Evolutionary conservation across 768 basidiomycete species (phyloP), one percentile per base, ranked within the genome.

Genomic region (Rhizopogon rudus): DNA sequence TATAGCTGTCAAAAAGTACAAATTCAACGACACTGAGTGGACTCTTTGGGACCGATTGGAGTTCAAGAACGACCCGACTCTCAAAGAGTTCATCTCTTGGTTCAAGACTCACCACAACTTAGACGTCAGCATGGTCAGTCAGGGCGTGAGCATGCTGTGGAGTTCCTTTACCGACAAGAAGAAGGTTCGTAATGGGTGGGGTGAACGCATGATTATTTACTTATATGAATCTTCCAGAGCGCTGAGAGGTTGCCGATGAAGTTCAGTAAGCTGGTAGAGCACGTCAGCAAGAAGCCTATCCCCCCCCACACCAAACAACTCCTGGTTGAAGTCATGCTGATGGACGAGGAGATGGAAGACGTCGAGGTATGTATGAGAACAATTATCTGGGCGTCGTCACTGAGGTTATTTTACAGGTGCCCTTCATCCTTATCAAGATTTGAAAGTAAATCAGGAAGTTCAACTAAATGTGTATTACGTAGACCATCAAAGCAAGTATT

Each of bases 21-120:
- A 94, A 80, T 98, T 93, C 68, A 85, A 87, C 53, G 70, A 77
- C 43, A 89, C 82, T 1, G 93, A 96, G 60, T 99, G 96, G 96
- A 98, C 97, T 4, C 80, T 99, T 40, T 98, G 96, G 96, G 94
- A 98, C 73, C 86, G 96, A 52, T 92, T 98, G 75, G 88, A 93
- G 71, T 91, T 99, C 72, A 79, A 83, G 65, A 84, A 87, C 63
- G 86, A 98, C 68, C 91, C 94, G 4, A 91, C 93, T 5, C 79
- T 99, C 57, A 77, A 86, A 64, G 87, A 97, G 16, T 83, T 99
- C 67, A 71, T 96, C 33, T 69, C 81, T 52, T 93, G 83, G 82
- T 98, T 98, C 83, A 77, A 84, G 74, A 77, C 77, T 48, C 81
- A 88, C 56, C 91, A 98, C 71, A 85, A 86, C 33, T 84, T 98